phyloP scores from a whole-genome alignment of 2,329 filamentous ascomycete species.

The Neoascochyta sp. region DNA sequence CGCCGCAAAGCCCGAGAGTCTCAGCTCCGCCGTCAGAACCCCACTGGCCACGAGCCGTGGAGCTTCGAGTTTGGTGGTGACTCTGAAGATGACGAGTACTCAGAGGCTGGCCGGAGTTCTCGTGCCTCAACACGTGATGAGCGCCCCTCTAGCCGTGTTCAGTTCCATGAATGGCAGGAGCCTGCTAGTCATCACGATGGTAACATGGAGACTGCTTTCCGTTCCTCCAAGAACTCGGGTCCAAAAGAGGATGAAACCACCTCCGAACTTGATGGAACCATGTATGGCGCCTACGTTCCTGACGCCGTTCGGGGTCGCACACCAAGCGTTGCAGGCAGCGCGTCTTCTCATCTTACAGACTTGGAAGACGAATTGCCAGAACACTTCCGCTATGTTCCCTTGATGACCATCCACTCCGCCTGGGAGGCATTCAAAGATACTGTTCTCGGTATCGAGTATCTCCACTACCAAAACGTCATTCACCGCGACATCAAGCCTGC shows the following conservation, averaged over 20 bases:
- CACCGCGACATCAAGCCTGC: constrained; percentile 58
- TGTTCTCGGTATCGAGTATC: constrained; percentile 85
- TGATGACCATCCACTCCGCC: constrained; percentile 81
- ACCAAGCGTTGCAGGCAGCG: constrained; percentile 76
- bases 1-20: constrained; percentile 38
- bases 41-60: constrained; percentile 63
- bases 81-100: constrained; percentile 52
- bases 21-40: constrained; percentile 27
- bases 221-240: constrained; percentile 19
- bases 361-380: constrained; percentile 64
- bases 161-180: constrained; percentile 20
- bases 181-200: constrained; percentile 15
- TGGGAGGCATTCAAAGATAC: constrained; percentile 87
- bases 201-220: constrained; percentile 38
- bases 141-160: constrained; percentile 14
- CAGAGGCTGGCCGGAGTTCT: constrained; percentile 25
- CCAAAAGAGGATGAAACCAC: constrained; percentile 12
- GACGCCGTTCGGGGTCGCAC: constrained; percentile 62
- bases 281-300: constrained; percentile 69
- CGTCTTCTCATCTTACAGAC: constrained; percentile 53
- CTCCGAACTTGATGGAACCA: constrained; percentile 68
- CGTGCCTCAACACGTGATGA: constrained; percentile 22
- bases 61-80: constrained; percentile 76
- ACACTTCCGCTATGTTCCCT: constrained; percentile 89
- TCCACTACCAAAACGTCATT: constrained; percentile 56